These are phyloP conservation scores for Tolypocladium paradoxum DNA, from an alignment of 2,329 filamentous ascomycete species.

Conservation along the genomic window DNA sequence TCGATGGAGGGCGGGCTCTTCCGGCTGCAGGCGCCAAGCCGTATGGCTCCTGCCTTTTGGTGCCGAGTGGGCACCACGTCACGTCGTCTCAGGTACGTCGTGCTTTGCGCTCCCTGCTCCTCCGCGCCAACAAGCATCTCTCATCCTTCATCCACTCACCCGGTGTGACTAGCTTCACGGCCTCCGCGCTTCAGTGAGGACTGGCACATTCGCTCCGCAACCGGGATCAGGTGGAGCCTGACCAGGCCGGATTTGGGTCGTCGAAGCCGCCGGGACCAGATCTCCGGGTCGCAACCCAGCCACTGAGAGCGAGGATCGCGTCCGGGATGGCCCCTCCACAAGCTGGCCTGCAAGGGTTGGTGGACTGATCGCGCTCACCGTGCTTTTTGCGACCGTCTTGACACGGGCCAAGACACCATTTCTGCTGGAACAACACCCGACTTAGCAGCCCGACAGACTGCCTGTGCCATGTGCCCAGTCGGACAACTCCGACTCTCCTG, in stretches of 20 bases:
- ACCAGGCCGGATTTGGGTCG: conserved; percentile 15
- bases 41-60: not conserved
- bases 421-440: not conserved
- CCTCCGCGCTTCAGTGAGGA: not conserved
- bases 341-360: not conserved
- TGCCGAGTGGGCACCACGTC: too few relatives aligned
- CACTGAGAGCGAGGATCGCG: conserved; percentile 4
- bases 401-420: not conserved
- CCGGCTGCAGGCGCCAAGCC: not conserved
- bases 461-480: not conserved
- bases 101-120: too few relatives aligned
- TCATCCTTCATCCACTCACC: not conserved
- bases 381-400: not conserved
- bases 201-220: not conserved
- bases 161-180: not conserved
- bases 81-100: too few relatives aligned
- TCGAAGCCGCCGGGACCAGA: conserved; percentile 23
- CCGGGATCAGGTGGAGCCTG: not conserved
- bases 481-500: not conserved
- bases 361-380: not conserved
- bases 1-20: not conserved
- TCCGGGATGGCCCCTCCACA: not conserved
- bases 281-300: conserved; percentile 14
- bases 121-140: not conserved
- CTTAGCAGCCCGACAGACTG: not conserved